phyloP scores from a whole-genome alignment of 441 rosid species.

The Metrosideros polymorpha region DNA sequence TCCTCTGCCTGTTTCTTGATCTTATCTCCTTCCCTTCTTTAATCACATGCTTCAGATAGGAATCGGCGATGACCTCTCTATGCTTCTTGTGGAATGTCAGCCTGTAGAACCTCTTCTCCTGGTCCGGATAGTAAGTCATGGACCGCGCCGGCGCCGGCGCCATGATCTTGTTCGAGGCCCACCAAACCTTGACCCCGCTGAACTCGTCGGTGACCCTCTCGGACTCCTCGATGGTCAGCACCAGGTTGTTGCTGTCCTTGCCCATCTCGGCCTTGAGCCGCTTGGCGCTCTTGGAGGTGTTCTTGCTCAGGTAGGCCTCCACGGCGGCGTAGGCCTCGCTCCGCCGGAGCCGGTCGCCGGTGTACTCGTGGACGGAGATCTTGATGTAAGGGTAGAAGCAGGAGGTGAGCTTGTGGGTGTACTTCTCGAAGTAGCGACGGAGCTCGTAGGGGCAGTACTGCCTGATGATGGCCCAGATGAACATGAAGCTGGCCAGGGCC shows the following conservation, averaged over 20 bases:
- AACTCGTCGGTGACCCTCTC: constrained; percentile 47
- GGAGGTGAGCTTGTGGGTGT: constrained; percentile 17
- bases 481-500: constrained; percentile 51
- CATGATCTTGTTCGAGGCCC: constrained; percentile 34
- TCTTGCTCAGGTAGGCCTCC: constrained; percentile 43
- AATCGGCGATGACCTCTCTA: constrained; percentile 38
- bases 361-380: constrained; percentile 43
- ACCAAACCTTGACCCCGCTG: constrained; percentile 36
- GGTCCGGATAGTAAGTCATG: constrained; percentile 29
- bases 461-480: constrained; percentile 38
- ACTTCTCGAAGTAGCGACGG: constrained; percentile 29
- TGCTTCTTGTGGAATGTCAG: constrained; percentile 49
- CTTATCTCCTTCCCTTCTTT: constrained; percentile 47
- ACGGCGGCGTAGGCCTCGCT: constrained; percentile 50
- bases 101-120: constrained; percentile 38
- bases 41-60: constrained; percentile 44
- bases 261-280: constrained; percentile 54
- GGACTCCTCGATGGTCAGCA: constrained; percentile 53
- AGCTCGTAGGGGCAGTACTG: constrained; percentile 50
- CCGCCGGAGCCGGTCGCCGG: constrained; percentile 42
- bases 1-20: constrained; percentile 41
- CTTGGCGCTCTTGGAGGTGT: constrained; percentile 32
- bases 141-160: constrained; percentile 6
- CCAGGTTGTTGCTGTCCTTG: constrained; percentile 33
- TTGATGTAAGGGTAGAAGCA: constrained; percentile 40